phyloP scores from a whole-genome alignment of 345 rosid genomes.

The Pistacia integerrima region DNA sequence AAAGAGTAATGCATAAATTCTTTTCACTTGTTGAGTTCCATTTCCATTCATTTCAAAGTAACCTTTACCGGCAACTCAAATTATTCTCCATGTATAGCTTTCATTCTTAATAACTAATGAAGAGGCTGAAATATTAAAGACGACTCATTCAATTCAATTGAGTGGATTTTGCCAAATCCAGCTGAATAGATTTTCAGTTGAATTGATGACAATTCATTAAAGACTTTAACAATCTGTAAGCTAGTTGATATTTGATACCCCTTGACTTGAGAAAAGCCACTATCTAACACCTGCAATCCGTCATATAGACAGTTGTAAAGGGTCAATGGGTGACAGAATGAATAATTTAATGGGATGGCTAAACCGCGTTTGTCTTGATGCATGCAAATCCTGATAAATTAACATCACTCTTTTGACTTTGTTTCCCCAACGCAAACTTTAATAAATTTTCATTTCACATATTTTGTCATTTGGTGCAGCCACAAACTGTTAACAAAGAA shows the following conservation, averaged over 20 bases:
- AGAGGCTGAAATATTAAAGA: too few relatives aligned
- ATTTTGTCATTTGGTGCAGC: too few relatives aligned
- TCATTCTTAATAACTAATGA: too few relatives aligned
- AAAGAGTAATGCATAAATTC: not conserved
- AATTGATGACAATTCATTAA: constrained; percentile 4
- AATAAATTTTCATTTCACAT: too few relatives aligned
- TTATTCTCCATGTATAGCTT: too few relatives aligned
- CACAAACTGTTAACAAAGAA: not conserved
- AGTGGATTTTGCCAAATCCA: too few relatives aligned
- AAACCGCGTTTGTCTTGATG: not conserved
- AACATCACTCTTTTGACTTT: not conserved
- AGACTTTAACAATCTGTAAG: not conserved
- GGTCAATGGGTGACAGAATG: not conserved
- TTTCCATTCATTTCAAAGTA: too few relatives aligned
- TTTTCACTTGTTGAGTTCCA: not conserved
- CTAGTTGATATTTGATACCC: not conserved
- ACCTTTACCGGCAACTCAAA: too few relatives aligned
- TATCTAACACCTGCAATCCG: too few relatives aligned
- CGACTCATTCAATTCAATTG: too few relatives aligned
- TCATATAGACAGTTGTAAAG: not conserved
- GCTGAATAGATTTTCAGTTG: not conserved
- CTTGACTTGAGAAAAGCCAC: not conserved
- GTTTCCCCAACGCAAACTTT: not conserved
- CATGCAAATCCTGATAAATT: not conserved
- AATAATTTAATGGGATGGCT: not conserved